Evolutionary conservation across 2,329 filamentous ascomycete species (phyloP).

Genomic region (Whalleya microplaca): DNA sequence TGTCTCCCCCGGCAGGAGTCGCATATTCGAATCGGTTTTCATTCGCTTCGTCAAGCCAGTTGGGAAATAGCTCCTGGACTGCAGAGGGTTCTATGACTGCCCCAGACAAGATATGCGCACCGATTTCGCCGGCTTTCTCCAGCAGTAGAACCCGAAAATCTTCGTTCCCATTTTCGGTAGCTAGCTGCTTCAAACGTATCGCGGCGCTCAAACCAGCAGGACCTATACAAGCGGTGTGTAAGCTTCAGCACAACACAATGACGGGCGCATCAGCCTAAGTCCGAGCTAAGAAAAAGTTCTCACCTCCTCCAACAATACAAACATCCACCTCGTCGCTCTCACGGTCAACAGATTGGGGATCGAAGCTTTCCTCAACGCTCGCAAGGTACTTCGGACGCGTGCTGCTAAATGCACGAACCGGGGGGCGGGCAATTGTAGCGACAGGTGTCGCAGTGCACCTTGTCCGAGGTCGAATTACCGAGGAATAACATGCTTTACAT

Average conservation of each 20-base stretch:
- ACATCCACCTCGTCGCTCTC: slow-evolving; percentile 95
- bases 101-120: slow-evolving; percentile 92
- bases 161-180: slow-evolving; percentile 92
- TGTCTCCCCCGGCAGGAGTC: slow-evolving; percentile 81
- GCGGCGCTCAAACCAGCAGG: slow-evolving; percentile 91
- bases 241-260: slow-evolving; percentile 5
- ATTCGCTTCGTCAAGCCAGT: slow-evolving; percentile 91
- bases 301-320: slow-evolving; percentile 90
- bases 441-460: slow-evolving; percentile 17
- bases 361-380: slow-evolving; percentile 59
- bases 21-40: slow-evolving; percentile 84
- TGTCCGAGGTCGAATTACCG: slow-evolving; percentile 15
- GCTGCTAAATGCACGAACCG: slow-evolving; percentile 43
- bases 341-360: slow-evolving; percentile 73
- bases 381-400: slow-evolving; percentile 34
- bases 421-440: slow-evolving; percentile 13
- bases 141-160: slow-evolving; percentile 91
- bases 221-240: slow-evolving; percentile 47
- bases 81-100: slow-evolving; percentile 92
- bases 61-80: slow-evolving; percentile 86
- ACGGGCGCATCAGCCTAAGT: slow-evolving; percentile 8
- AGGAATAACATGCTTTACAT: slow-evolving; percentile 28
- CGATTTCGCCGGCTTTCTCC: slow-evolving; percentile 94
- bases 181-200: slow-evolving; percentile 92
- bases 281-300: slow-evolving; percentile 23